Evolutionary conservation across 805 yeast species (phyloP).

Genomic region (Saccharomycopsis sp.): DNA sequence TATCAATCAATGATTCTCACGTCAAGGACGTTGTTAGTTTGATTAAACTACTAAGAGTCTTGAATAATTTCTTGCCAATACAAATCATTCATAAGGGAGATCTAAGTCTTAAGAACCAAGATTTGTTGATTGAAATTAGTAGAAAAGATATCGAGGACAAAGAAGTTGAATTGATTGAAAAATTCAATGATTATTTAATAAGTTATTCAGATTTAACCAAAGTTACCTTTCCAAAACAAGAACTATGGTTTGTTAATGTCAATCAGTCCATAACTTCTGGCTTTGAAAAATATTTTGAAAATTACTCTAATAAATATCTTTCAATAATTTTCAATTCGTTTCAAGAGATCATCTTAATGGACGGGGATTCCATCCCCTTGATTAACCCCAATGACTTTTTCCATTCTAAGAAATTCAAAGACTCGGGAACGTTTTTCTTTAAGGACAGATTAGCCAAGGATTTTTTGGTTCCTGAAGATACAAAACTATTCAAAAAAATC

Average conservation of each 20-base stretch:
- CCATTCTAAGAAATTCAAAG: constrained; percentile 24
- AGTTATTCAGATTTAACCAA: neutral
- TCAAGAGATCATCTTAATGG: constrained; percentile 38
- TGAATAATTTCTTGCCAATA: constrained; percentile 30
- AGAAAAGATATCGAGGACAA: constrained; percentile 28
- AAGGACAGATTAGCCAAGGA: constrained; percentile 35
- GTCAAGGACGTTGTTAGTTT: constrained; percentile 23
- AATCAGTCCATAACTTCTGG: constrained; percentile 18
- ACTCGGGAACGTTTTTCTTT: constrained; percentile 32
- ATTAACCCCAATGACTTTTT: constrained; percentile 30
- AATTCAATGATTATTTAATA: neutral
- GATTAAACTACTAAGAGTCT: constrained; percentile 31
- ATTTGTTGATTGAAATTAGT: constrained; percentile 27
- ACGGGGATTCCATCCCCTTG: constrained; percentile 40
- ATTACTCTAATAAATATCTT: constrained; percentile 37
- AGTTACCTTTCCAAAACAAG: constrained; percentile 23
- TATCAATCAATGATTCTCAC: constrained; percentile 25
- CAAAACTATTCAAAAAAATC: constrained; percentile 32
- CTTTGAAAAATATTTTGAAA: constrained; percentile 22
- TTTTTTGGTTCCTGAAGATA: constrained; percentile 27
- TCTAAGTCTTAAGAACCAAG: constrained; percentile 24
- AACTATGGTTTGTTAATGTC: constrained; percentile 32
- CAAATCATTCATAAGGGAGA: constrained; percentile 31
- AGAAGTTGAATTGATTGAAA: neutral
- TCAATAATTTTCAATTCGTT: constrained; percentile 40